Conservation (phyloP, 192 early-diverging fungal genomes). For the Chytriomyces confervae region DNA sequence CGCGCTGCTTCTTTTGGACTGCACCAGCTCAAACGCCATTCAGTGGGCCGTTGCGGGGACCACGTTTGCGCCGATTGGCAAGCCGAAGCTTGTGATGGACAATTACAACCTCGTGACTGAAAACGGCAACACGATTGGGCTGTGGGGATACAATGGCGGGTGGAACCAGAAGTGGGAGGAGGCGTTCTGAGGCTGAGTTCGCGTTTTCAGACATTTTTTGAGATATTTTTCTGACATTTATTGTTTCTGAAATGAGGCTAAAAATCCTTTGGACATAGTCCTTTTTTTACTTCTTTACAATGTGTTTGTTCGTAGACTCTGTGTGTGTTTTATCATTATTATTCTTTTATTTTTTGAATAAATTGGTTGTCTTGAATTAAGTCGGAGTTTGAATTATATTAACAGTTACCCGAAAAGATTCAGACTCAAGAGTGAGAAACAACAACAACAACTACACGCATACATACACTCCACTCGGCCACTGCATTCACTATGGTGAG, state of each 20-base stretch:
- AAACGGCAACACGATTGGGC: background rate
- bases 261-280: background rate
- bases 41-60: background rate
- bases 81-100: background rate
- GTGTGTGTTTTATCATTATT: background rate
- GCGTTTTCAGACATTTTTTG: background rate
- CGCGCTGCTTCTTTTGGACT: background rate
- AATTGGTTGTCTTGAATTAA: background rate
- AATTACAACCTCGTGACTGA: background rate
- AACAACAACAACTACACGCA: too few species aligned
- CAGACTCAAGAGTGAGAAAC: background rate
- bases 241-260: too few species aligned
- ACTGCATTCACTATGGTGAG: background rate
- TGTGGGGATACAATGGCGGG: background rate
- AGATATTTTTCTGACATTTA: background rate
- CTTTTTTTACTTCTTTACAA: background rate
- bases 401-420: background rate
- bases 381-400: background rate
- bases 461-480: too few species aligned
- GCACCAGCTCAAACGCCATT: background rate
- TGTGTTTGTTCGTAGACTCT: background rate
- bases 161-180: conserved; percentile 1
- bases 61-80: background rate
- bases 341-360: background rate
- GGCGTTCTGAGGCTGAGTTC: background rate